A percentile compares a stretch with the other conserved stretches of the same genome.
Evolutionary conservation across 345 rosid genomes (phyloP).

Genomic region (Cardiospermum halicacabum): DNA sequence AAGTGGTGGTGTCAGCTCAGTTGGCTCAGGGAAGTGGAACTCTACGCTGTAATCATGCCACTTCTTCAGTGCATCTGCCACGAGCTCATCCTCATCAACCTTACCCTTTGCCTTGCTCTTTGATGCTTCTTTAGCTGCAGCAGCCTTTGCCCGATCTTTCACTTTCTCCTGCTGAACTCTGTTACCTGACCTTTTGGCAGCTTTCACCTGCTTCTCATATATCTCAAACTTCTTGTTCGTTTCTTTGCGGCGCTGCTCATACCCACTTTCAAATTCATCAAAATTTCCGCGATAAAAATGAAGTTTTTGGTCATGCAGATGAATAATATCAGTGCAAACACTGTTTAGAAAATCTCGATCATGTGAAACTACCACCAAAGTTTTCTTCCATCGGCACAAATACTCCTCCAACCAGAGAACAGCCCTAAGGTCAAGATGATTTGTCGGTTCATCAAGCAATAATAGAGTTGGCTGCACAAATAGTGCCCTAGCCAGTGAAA

Average conservation of each 20-base stretch:
- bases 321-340: slow-evolving; percentile 85
- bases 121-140: slow-evolving; percentile 70
- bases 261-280: slow-evolving; percentile 76
- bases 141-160: slow-evolving; percentile 70
- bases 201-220: slow-evolving; percentile 75
- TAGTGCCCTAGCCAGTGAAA: slow-evolving; percentile 91
- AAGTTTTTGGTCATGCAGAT: slow-evolving; percentile 82
- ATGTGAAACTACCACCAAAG: slow-evolving; percentile 90
- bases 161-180: slow-evolving; percentile 85
- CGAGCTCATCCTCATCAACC: slow-evolving; percentile 65
- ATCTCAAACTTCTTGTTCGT: slow-evolving; percentile 75
- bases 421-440: slow-evolving; percentile 94
- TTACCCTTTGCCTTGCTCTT: slow-evolving; percentile 75
- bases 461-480: slow-evolving; percentile 91
- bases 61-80: slow-evolving; percentile 70
- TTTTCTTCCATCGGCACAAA: slow-evolving; percentile 87
- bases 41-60: slow-evolving; percentile 94
- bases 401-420: slow-evolving; percentile 96
- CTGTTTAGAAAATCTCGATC: slow-evolving; percentile 93
- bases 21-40: slow-evolving; percentile 96
- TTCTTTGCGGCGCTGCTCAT: slow-evolving; percentile 91
- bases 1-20: slow-evolving; percentile 90
- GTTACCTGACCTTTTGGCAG: slow-evolving; percentile 80
- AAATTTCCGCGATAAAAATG: slow-evolving; percentile 85
- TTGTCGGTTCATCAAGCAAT: slow-evolving; percentile 91